phyloP scores from a whole-genome alignment of 148 eudicot genomes.

The Mesembryanthemum crystallinum region DNA sequence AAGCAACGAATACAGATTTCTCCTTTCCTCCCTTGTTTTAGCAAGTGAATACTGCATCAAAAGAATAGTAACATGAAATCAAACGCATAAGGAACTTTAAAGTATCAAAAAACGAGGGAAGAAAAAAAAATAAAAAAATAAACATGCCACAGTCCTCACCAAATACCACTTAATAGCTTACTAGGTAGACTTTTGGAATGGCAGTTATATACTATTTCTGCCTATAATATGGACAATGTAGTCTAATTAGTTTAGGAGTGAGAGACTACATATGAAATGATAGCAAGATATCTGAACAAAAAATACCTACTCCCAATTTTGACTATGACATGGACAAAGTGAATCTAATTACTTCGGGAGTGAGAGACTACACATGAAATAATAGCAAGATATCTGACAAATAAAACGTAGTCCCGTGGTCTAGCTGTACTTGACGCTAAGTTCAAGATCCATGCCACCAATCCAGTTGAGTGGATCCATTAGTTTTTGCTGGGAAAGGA shows the following conservation, averaged over 20 bases:
- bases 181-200: neutral
- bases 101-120: neutral
- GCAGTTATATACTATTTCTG: neutral
- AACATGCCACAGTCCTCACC: neutral
- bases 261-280: neutral
- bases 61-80: constrained; percentile 20
- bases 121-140: neutral
- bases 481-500: neutral
- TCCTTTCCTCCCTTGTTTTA: constrained; percentile 83
- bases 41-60: constrained; percentile 78
- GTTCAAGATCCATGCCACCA: neutral
- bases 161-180: neutral
- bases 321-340: neutral
- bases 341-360: neutral
- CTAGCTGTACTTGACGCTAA: neutral
- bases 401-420: neutral
- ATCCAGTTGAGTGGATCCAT: neutral
- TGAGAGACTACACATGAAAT: neutral
- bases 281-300: neutral
- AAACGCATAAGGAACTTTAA: constrained; percentile 8
- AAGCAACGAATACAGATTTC: constrained; percentile 81
- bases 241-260: neutral
- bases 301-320: neutral
- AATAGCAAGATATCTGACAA: neutral
- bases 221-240: neutral